phyloP scores from a whole-genome alignment of 2,329 filamentous ascomycete genomes.

The Xylariales sp. region DNA sequence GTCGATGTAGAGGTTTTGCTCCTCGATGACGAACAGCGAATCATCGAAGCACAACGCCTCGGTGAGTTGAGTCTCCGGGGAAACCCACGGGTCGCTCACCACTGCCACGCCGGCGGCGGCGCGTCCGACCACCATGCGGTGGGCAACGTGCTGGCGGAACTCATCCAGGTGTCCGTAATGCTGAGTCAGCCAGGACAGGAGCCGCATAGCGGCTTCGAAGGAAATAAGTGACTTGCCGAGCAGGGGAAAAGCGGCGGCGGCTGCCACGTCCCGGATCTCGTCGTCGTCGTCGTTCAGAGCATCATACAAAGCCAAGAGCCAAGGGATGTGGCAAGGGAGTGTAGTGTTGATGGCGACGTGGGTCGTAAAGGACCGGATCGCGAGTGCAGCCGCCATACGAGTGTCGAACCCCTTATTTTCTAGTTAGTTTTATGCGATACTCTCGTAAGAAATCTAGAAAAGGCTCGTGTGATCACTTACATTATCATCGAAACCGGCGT shows the following conservation, averaged over 20 bases:
- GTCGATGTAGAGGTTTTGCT: constrained; percentile 92
- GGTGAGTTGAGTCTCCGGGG: constrained; percentile 35
- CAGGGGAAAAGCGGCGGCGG: constrained; percentile 42
- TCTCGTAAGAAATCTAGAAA: not conserved
- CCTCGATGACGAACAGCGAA: constrained; percentile 79
- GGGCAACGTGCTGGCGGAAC: constrained; percentile 36
- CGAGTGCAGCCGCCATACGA: constrained; percentile 54
- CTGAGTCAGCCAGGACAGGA: constrained; percentile 37
- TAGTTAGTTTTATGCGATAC: constrained; percentile 2
- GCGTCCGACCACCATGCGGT: constrained; percentile 35
- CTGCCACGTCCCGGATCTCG: constrained; percentile 69
- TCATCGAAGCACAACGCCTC: constrained; percentile 52
- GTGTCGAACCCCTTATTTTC: constrained; percentile 55
- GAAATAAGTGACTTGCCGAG: constrained; percentile 38
- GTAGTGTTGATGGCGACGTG: constrained; percentile 18
- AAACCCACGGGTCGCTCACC: constrained; percentile 12
- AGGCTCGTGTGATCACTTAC: constrained; percentile 24
- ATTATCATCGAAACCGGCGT: constrained; percentile 43
- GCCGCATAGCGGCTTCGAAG: constrained; percentile 39
- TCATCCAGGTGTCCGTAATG: constrained; percentile 27
- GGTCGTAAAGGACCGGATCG: constrained; percentile 48
- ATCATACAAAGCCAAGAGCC: constrained; percentile 67
- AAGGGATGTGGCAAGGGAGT: constrained; percentile 40
- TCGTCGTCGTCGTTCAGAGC: constrained; percentile 87
- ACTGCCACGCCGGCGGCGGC: constrained; percentile 12